Base-by-base conservation (phyloP, 768 basidiomycete genomes). In the Hypsizygus marmoreus region DNA sequence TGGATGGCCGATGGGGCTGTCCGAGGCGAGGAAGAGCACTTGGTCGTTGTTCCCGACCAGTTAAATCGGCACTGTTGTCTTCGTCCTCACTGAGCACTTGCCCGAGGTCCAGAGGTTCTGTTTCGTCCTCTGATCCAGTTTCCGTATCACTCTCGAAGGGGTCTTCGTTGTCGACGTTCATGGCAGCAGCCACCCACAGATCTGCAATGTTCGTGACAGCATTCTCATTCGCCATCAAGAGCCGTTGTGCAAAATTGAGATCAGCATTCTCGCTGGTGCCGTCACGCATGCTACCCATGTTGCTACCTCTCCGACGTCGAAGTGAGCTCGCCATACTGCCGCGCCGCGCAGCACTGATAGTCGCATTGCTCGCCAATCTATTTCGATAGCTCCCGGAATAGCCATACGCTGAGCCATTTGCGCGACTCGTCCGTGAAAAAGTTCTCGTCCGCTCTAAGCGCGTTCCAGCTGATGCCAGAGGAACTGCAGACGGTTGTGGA, bases 141-240 rank as follows among this genome's bases (percentile, higher is more conserved):
- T 78, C 81, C 33, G 71, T 69, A 45, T 83, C 84, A 9, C 68
- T 71, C 55, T 84, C 81, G 49, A 88, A 88, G 2, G 84, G 84
- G 45, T 93, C 85, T 53, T 94, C 92, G 55, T 89, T 88, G 60
- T 95, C 94, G 23, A 86, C 91, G 49, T 95, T 97, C 71, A 95
- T 91, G 5, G 95, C 97, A 14, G 95, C 89, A 4, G 93, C 92
- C 40, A 98, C 91, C 97, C 97, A 99, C 16, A 99, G 72, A 67
- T 97, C 95, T 17, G 93, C 91, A 59, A 99, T 90, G 55, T 87
- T 92, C 45, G 91, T 95, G 4, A 94, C 93, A 10, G 91, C 88
- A 55, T 92, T 89, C 67, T 97, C 94, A 65, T 97, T 97, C 14
- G 95, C 95, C 72, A 95, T 83, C 33, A 95, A 69, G 17, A 95